Conservation (phyloP, 352 stramenopile genomes). For the Thraustotheca clavata region DNA sequence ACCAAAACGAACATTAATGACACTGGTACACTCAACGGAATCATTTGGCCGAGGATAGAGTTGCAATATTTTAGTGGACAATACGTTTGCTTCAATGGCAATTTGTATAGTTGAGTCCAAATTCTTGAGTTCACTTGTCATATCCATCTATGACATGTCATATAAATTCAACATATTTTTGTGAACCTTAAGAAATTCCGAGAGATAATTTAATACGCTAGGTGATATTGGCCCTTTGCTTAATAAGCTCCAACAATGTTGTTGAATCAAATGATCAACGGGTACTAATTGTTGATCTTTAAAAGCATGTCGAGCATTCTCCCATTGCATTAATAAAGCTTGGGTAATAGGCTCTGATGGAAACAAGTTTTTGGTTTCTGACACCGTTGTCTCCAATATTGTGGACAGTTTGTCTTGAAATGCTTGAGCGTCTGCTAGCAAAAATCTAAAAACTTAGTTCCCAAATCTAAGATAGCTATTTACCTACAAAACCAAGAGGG, state of each 20-base stretch:
- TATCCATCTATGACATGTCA: not conserved
- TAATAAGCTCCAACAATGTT: conserved; percentile 16
- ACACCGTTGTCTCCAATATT: no score
- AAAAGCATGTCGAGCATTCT: not conserved
- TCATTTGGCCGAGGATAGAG: not conserved
- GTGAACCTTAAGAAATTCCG: no score
- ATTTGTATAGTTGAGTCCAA: not conserved
- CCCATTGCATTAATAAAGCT: not conserved
- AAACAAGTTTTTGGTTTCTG: no score
- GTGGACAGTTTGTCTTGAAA: no score
- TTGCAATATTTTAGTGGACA: not conserved
- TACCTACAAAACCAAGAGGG: no score
- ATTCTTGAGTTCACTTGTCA: not conserved
- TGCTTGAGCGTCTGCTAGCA: no score
- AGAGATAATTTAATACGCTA: no score
- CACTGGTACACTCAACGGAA: not conserved
- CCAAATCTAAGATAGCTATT: no score
- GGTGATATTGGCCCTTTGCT: no score
- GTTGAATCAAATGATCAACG: not conserved
- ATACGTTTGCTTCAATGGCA: not conserved
- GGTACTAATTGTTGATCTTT: not conserved
- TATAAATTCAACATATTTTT: no score
- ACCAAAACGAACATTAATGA: not conserved
- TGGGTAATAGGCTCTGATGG: no score
- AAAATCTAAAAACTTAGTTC: no score